Percentiles rank a stretch among this genome's conserved stretches.
Evolutionary conservation across 768 basidiomycete species (phyloP).

Genomic region (Rhodotorula paludigena): DNA sequence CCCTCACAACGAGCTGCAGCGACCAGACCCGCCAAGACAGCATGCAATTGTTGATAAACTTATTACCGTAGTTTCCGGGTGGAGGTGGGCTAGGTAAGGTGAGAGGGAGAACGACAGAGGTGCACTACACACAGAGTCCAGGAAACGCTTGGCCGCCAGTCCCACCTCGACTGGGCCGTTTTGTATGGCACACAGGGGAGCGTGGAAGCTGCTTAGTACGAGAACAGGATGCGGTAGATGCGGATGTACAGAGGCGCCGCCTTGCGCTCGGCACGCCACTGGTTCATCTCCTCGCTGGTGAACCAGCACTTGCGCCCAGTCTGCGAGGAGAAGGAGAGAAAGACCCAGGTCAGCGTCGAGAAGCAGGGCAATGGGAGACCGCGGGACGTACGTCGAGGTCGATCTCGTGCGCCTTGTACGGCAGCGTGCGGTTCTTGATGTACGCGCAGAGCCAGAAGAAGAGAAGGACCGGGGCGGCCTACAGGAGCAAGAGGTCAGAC

Average conservation of each 20-base stretch:
- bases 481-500: background rate
- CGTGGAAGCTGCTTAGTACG: constrained; percentile 1
- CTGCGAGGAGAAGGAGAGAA: constrained; percentile 1
- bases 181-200: background rate
- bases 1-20: no score
- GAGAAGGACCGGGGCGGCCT: constrained; percentile 34
- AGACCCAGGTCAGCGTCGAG: background rate
- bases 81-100: background rate
- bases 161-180: background rate
- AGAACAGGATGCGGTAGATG: constrained; percentile 34
- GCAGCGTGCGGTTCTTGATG: constrained; percentile 38
- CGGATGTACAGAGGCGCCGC: constrained; percentile 28
- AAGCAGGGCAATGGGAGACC: background rate
- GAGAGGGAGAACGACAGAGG: background rate
- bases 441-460: constrained; percentile 37
- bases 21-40: no score
- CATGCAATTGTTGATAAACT: no score
- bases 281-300: constrained; percentile 40
- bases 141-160: background rate
- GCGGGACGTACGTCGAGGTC: constrained; percentile 33
- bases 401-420: constrained; percentile 38
- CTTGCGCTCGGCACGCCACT: constrained; percentile 33
- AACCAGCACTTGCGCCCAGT: constrained; percentile 41
- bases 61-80: no score
- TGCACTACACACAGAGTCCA: no score